Evolutionary conservation across 345 rosid genomes (phyloP), one percentile per base, ranked within the genome.

Genomic region (Gossypium arboreum): DNA sequence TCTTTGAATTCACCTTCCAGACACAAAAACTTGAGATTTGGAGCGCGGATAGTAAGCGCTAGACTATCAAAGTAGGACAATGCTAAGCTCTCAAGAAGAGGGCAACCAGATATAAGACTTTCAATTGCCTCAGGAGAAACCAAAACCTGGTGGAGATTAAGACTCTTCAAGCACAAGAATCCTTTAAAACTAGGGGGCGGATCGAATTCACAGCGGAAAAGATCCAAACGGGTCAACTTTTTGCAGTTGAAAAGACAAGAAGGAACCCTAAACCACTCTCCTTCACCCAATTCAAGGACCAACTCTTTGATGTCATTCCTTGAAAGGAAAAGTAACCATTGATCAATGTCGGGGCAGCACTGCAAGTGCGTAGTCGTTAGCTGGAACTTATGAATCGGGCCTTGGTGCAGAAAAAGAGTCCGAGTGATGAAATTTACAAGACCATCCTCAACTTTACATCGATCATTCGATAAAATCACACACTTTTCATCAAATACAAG

Each of bases 261-360:
- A 50, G 97, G 99, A 3, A 89, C 88, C 56, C 93, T 82, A 76
- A 90, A 89, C 94, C 92, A 89, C 61, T 91, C 96, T 1, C 86
- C 93, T 84, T 95, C 99, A 12, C 92, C 97, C 78, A 93, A 76
- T 76, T 90, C 88, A 56, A 93, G 93, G 68, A 89, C 83, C 79
- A 95, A 77, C 66, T 90, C 94, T 58, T 85, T 93, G 61, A 95
- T 76, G 71, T 77, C 96, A 68, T 78, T 79, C 70, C 97, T 84
- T 0, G 98, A 95, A 41, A 95, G 99, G 79, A 88, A 91, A 74
- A 95, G 98, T 57, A 93, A 48, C 98, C 99, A 95, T 71, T 93
- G 98, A 76, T 95, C 99, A 29, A 95, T 82, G 56, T 93, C 97
- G 0, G 96, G 89, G 84, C 92, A 86, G 72, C 87, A 82, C 43